Evolutionary conservation across 495 filamentous ascomycete species (phyloP), one percentile per base, ranked within the genome.

Genomic region (Lasiosphaeria hispida): DNA sequence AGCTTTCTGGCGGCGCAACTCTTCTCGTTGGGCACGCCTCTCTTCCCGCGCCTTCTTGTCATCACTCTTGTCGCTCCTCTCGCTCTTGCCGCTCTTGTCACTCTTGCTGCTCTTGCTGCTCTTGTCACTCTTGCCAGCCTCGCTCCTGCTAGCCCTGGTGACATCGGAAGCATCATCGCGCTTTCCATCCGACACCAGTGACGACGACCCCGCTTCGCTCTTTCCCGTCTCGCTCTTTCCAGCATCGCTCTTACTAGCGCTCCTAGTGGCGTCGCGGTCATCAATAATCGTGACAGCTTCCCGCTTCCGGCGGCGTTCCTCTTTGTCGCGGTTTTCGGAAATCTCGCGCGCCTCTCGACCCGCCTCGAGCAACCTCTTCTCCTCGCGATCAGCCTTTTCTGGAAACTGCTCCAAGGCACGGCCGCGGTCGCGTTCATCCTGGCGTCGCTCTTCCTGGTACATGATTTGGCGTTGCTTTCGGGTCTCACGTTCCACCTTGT

Each of bases 201-300:
- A 48, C 65, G 72, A 47, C 61, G 41, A 71, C 61, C 23, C 23
- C 23, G 23, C 23, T 30, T 30, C 23, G 5, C 23, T 30, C 23
- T 30, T 30, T 30, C 23, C 23, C 23, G 17, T 64, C 36, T 51
- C 62, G 23, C 23, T 30, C 23, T 30, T 30, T 30, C 23, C 23
- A 2, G 23, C 23, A 5, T 30, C 23, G 23, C 23, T 30, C 23
- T 30, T 30, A 30, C n/a, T n/a, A 7, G n/a, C 35, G 4, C 33
- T 47, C 1, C 53, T 30, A 19, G n/a, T n/a, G 38, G 75, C 72
- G 2, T 70, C 74, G 5, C 73, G 74, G 39, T 63, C 65, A 38
- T 70, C 49, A 11, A 67, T 40, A 7, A 69, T 47, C 34, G n/a
- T 62, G 18, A 64, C 63, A 23, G 39, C 33, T 1, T 69, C 62